Evolutionary conservation across 176 grass and related monocot species (phyloP).

Genomic region (Tillandsia leiboldiana): DNA sequence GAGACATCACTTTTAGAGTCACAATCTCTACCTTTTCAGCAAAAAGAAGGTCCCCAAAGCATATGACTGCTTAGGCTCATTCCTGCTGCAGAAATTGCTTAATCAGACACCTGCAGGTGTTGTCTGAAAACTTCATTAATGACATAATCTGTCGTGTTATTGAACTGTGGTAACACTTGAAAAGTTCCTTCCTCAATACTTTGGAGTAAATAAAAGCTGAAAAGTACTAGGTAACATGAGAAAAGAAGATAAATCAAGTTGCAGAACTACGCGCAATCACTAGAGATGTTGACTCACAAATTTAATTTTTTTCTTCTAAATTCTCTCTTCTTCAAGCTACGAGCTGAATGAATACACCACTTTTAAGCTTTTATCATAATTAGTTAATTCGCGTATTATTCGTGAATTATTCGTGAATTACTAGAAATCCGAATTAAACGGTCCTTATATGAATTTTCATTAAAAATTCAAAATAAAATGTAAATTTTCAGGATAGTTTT

Average conservation of each 20-base stretch:
- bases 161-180: slow-evolving; percentile 14
- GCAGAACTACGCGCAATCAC: background rate
- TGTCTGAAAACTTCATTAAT: slow-evolving; percentile 1
- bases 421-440: too few species aligned
- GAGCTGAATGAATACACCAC: background rate
- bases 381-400: background rate
- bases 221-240: background rate
- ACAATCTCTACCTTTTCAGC: background rate
- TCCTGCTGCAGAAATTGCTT: background rate
- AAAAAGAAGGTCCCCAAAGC: background rate
- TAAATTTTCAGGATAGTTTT: too few species aligned
- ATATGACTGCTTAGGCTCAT: background rate
- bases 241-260: background rate
- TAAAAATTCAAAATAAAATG: too few species aligned
- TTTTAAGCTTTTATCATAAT: background rate
- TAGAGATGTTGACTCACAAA: background rate
- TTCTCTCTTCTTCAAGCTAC: background rate
- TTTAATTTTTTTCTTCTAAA: background rate
- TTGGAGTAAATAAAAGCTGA: slow-evolving; percentile 10
- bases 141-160: slow-evolving; percentile 19
- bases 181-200: slow-evolving; percentile 16
- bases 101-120: background rate
- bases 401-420: too few species aligned
- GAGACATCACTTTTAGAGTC: too few species aligned
- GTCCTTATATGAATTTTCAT: too few species aligned